Base-by-base conservation (phyloP, 169 alveolate genomes). In the Plasmodium sp. region DNA sequence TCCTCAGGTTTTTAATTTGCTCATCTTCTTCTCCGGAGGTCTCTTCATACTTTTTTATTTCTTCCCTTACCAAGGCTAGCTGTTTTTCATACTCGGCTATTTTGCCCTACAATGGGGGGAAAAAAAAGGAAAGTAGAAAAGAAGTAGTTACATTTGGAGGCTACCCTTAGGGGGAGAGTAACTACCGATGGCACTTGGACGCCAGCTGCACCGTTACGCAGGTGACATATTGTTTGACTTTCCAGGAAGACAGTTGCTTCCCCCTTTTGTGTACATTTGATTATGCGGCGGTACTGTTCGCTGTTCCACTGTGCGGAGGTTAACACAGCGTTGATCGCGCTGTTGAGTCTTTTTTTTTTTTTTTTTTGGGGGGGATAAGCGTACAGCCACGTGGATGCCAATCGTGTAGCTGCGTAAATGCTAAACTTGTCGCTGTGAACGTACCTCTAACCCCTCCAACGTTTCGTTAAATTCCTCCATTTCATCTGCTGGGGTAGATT, bases 401-500 rank as follows among this genome's bases (percentile, higher is more conserved):
- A 36, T 36, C 62, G 7, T 7, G 16, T 16, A 5, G 16, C 16
- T 6, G 2, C 16, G 16, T 12, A 39, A 39, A 5, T 22, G 77
- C 39, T 10, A 67, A 27, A 3, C 22, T 51, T 2, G 62, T 12
- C 33, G 39, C n/a, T 2, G 77, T 36, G 2, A 67, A 27, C 39
- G 14, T 85, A 85, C 93, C 93, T 85, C 93, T 67, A 85, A 85
- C 12, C 84, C 93, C 62, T 85, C 93, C 67, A 85, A 75, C n/a
- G 93, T 16, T 85, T 85, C 93, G 81, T 75, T 85, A 75, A 85
- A 85, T 34, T 85, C 93, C 16, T 85, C 93, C 93, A 85, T 85
- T 45, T 84, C 93, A 85, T 75, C 54, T 75, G 39, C 1, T 75
- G 27, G 36, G 83, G 62, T 75, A 34, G 12, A 75, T 39, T 34